Evolutionary conservation across 2,329 filamentous ascomycete species (phyloP), one percentile per base, ranked within the genome.

Genomic region (Fusarium fracticaudum): DNA sequence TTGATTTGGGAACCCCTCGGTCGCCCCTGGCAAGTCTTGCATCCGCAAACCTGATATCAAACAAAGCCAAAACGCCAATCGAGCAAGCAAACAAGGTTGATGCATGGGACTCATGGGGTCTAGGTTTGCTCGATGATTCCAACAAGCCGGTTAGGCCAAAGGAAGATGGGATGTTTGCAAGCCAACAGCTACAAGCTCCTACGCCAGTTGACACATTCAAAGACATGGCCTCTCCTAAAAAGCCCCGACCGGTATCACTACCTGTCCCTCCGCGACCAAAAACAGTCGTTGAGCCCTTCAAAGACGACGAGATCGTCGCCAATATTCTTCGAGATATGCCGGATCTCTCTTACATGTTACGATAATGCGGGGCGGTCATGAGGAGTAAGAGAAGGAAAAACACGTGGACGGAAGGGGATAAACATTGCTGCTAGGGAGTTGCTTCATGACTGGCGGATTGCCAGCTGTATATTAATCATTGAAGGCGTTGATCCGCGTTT

Each of bases 341-440:
- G 7, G 83, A 86, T 76, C 76, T 86, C 44, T 84, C 85, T 26
- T 86, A 86, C 64, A 86, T 86, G 85, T 73, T 86, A 70, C 80
- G 80, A 73, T 86, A 68, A 77, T 51, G 64, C 43, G 54, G 72
- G 59, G 53, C 22, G 50, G 43, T 57, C 26, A 60, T 64, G 58
- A 75, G 54, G 54, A 71, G 65, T 47, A 63, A 62, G 59, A 55
- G 58, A 57, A 44, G 63, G 50, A 37, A 64, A 66, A 33, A 24
- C 41, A 37, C 7, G 38, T 41, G 37, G 5, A 13, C 31, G 38
- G 22, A 47, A 29, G 31, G 26, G 35, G 31, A 31, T 22, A 44
- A 55, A 26, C 8, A 50, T 59, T 64, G 35, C 15, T 26, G 59
- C 41, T n/a, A 37, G 40, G 58, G 13, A 41, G 43, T 37, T 58